phyloP scores from a whole-genome alignment of 1,284 basidiomycete species.

The Fomitopsis palustris region DNA sequence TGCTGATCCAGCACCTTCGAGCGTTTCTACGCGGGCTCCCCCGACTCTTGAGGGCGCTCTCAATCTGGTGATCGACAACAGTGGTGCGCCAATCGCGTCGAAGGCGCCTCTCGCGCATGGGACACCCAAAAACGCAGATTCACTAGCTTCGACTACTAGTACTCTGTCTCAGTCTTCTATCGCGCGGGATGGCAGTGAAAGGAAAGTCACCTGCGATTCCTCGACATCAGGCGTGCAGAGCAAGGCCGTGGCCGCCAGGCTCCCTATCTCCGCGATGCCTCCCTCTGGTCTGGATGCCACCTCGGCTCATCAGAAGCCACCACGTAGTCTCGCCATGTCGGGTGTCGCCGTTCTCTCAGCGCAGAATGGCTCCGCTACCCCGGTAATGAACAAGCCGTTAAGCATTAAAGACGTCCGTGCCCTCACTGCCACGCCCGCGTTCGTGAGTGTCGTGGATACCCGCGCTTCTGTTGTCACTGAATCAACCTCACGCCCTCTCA shows the following conservation, averaged over 20 bases:
- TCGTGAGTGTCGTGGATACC: slow-evolving; percentile 11
- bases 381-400: slow-evolving; percentile 17
- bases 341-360: not conserved
- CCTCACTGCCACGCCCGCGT: slow-evolving; percentile 8
- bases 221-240: too few relatives aligned
- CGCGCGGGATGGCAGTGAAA: too few relatives aligned
- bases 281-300: too few relatives aligned
- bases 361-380: not conserved
- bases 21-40: not conserved
- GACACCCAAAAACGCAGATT: slow-evolving; percentile 4
- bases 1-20: not conserved
- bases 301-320: not conserved
- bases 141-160: slow-evolving; percentile 2
- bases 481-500: not conserved
- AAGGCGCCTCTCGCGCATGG: not conserved
- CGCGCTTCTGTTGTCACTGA: not conserved
- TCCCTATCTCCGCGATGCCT: too few relatives aligned
- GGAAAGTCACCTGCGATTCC: too few relatives aligned
- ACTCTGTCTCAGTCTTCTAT: not conserved
- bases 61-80: not conserved
- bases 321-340: not conserved
- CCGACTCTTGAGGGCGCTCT: not conserved
- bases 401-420: slow-evolving; percentile 25
- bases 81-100: not conserved
- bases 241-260: too few relatives aligned